phyloP scores from a whole-genome alignment of 768 basidiomycete genomes.

The Tulasnella sp. region DNA sequence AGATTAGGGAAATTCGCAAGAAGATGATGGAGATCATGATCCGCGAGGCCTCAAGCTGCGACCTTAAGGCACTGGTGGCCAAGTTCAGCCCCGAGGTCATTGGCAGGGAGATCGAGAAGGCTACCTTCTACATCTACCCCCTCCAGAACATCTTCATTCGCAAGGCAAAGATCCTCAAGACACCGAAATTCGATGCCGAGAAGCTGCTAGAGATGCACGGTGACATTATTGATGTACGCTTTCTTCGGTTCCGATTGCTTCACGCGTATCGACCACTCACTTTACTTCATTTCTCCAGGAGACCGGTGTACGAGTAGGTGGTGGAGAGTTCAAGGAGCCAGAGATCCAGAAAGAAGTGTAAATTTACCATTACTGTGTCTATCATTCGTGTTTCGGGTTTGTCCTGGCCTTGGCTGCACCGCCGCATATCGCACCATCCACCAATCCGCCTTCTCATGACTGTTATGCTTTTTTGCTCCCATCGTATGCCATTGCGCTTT shows the following conservation, averaged over 20 bases:
- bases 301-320: slow-evolving; percentile 86
- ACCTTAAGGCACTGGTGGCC: slow-evolving; percentile 96
- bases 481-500: background rate
- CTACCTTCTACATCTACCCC: slow-evolving; percentile 92
- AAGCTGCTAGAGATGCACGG: slow-evolving; percentile 97
- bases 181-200: slow-evolving; percentile 91
- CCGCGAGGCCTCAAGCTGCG: slow-evolving; percentile 88
- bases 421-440: background rate
- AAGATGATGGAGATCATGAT: slow-evolving; percentile 99
- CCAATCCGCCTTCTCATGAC: background rate
- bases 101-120: slow-evolving; percentile 99
- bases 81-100: slow-evolving; percentile 99
- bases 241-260: slow-evolving; percentile 22
- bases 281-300: slow-evolving; percentile 46
- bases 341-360: slow-evolving; percentile 88
- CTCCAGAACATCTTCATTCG: slow-evolving; percentile 98
- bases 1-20: slow-evolving; percentile 94
- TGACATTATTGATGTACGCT: slow-evolving; percentile 83
- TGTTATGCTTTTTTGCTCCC: background rate
- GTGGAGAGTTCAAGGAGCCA: slow-evolving; percentile 93
- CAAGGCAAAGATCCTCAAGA: slow-evolving; percentile 98
- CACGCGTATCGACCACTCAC: background rate
- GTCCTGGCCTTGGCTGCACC: background rate
- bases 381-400: background rate
- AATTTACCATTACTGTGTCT: slow-evolving; percentile 25